These are phyloP conservation scores for Pascua sp. DNA, from an alignment of 1,284 basidiomycete species.

Conservation along the genomic window DNA sequence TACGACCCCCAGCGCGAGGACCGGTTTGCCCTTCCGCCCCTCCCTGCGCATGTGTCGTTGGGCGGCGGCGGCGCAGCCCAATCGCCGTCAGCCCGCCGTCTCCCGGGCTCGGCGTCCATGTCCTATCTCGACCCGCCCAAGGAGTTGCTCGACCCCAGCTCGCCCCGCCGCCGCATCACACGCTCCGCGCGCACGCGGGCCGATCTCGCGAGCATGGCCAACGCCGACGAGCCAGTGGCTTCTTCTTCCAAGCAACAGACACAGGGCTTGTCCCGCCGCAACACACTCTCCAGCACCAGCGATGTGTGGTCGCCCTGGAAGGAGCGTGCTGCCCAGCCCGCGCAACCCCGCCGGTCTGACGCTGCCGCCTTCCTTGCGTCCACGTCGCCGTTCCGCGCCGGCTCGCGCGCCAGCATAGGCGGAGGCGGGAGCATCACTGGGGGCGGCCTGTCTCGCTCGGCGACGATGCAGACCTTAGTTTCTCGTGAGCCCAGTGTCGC, in stretches of 20 bases:
- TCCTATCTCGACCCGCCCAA: conserved; percentile 41
- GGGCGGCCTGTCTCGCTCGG: conserved; percentile 29
- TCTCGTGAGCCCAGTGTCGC: conserved; percentile 22
- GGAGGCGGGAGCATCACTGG: conserved; percentile 7
- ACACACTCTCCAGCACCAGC: conserved; percentile 1
- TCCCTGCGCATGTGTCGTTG: conserved; percentile 26
- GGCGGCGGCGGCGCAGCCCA: conserved; percentile 20
- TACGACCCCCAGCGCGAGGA: conserved; percentile 7
- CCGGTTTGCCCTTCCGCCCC: conserved; percentile 32
- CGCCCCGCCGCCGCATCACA: conserved; percentile 21
- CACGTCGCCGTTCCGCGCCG: conserved; percentile 27
- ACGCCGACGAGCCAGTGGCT: conserved; percentile 12
- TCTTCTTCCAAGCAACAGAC: not conserved
- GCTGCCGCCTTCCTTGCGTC: conserved; percentile 16
- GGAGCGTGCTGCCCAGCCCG: conserved; percentile 3
- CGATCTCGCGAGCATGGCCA: conserved; percentile 20
- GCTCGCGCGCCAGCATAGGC: conserved; percentile 15
- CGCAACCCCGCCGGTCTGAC: no score
- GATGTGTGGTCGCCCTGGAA: conserved; percentile 40
- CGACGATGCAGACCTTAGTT: conserved; percentile 26
- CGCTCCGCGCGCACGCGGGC: conserved; percentile 22
- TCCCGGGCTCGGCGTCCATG: conserved; percentile 4
- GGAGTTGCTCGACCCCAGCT: conserved; percentile 19
- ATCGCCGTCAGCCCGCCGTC: conserved; percentile 6
- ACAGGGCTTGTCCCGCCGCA: not conserved